Evolutionary conservation across 2,329 filamentous ascomycete genomes (phyloP).

Genomic region (Orbilia javanica): DNA sequence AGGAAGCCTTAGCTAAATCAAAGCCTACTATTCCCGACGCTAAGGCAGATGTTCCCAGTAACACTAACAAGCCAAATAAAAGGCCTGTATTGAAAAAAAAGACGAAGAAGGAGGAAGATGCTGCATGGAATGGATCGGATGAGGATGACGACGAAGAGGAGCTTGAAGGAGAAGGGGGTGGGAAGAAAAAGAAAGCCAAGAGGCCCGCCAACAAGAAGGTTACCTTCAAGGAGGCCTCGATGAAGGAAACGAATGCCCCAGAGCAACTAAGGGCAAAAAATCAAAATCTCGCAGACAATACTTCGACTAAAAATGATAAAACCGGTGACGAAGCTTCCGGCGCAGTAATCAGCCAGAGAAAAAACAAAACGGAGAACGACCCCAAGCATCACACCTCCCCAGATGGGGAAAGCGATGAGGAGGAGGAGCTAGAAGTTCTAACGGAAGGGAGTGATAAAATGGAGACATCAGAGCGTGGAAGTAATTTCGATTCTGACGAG

Average conservation of each 20-base stretch:
- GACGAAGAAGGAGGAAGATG: constrained; percentile 14
- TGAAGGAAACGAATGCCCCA: background rate
- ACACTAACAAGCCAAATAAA: background rate
- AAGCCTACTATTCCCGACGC: background rate
- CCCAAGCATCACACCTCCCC: too few species aligned
- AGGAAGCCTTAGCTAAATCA: background rate
- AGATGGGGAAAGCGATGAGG: background rate
- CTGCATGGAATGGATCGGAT: constrained; percentile 4
- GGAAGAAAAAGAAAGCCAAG: background rate
- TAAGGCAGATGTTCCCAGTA: background rate
- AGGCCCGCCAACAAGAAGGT: background rate
- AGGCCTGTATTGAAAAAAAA: constrained; percentile 12
- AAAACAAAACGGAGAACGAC: background rate
- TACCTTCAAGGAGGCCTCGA: background rate
- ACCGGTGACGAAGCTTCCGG: background rate
- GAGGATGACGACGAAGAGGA: background rate
- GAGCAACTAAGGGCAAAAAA: too few species aligned
- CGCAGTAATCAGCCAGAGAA: background rate
- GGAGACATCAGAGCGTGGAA: background rate
- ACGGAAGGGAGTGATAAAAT: background rate
- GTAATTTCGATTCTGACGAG: background rate
- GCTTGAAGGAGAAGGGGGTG: background rate
- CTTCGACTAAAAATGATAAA: background rate
- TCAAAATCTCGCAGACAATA: background rate
- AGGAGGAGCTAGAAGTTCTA: background rate